Conservation (phyloP, 202 grass and related monocot species). For the Schoenoplectus triqueter region DNA sequence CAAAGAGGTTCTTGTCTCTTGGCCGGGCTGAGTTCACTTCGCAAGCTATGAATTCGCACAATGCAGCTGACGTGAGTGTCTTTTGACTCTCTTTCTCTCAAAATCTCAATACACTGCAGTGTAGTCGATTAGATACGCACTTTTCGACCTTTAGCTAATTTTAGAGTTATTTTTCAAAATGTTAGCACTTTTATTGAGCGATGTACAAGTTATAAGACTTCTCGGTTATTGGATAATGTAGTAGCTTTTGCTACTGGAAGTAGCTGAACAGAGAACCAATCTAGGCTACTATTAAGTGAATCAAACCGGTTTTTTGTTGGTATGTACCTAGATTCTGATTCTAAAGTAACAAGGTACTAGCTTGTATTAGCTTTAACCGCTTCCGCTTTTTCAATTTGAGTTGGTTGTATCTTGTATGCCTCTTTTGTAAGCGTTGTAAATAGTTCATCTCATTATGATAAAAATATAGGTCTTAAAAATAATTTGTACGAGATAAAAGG, state of each 20-base stretch:
- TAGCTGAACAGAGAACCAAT: background rate
- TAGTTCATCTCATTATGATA: background rate
- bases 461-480: background rate
- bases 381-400: background rate
- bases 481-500: background rate
- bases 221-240: background rate
- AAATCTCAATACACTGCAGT: background rate
- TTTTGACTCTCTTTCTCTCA: background rate
- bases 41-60: constrained; percentile 15
- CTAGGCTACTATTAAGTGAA: background rate
- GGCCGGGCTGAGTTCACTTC: constrained; percentile 34
- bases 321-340: background rate
- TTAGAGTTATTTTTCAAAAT: background rate
- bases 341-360: background rate
- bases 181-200: background rate
- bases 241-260: background rate
- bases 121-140: background rate
- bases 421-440: background rate
- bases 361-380: background rate
- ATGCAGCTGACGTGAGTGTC: constrained; percentile 41
- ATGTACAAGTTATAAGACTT: background rate
- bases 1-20: constrained; percentile 63
- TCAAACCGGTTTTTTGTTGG: background rate
- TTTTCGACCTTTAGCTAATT: background rate
- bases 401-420: background rate